Percentiles rank a stretch among this genome's conserved stretches.
These are phyloP conservation scores for Boletus barrowsii DNA, from an alignment of 768 basidiomycete species.

Conservation along the genomic window DNA sequence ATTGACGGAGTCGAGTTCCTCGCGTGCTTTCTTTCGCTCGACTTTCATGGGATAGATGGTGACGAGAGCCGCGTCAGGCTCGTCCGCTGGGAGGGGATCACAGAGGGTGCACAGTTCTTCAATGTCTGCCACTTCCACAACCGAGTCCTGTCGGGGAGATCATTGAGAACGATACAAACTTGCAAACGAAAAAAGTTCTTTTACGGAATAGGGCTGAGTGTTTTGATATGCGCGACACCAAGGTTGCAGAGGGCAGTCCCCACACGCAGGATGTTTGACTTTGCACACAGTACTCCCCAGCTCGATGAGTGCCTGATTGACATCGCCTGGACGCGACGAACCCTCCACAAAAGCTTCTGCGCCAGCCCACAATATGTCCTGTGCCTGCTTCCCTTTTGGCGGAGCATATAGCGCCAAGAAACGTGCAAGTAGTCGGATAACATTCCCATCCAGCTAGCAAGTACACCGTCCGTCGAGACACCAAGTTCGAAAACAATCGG, in stretches of 20 bases:
- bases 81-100: constrained; percentile 45
- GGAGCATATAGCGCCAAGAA: constrained; percentile 78
- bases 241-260: constrained; percentile 62
- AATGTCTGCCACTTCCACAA: constrained; percentile 48
- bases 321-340: constrained; percentile 63
- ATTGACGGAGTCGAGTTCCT: constrained; percentile 82
- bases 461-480: neutral
- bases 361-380: constrained; percentile 80
- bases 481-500: neutral
- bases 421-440: constrained; percentile 80
- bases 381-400: constrained; percentile 74
- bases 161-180: neutral
- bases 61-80: constrained; percentile 36
- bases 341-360: constrained; percentile 66
- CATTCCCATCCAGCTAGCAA: constrained; percentile 82
- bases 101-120: constrained; percentile 77
- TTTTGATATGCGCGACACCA: constrained; percentile 65
- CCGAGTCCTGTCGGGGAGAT: neutral
- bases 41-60: constrained; percentile 86
- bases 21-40: constrained; percentile 76
- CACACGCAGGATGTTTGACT: constrained; percentile 74
- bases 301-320: constrained; percentile 94
- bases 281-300: constrained; percentile 93
- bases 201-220: constrained; percentile 13
- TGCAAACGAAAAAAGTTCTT: neutral